phyloP scores from a whole-genome alignment of 768 basidiomycete species.

The Mrakia frigida region DNA sequence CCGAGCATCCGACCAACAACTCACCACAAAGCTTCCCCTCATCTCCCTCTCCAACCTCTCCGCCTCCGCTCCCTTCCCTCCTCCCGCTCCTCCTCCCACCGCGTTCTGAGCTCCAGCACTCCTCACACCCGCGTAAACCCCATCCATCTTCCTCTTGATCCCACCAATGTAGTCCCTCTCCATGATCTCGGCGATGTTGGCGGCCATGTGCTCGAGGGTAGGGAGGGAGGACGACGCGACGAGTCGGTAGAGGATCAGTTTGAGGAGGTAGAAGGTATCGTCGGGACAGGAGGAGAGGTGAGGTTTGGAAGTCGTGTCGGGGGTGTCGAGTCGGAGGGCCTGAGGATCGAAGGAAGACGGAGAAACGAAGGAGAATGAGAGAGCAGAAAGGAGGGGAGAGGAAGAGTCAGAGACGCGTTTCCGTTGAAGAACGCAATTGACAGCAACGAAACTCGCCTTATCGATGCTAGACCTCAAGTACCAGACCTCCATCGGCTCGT shows the following conservation, averaged over 20 bases:
- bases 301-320: conserved; percentile 61
- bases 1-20: too few species aligned
- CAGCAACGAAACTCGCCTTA: conserved; percentile 63
- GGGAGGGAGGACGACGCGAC: conserved; percentile 67
- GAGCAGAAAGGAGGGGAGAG: background rate
- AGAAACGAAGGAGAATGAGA: background rate
- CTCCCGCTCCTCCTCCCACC: background rate
- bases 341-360: conserved; percentile 41
- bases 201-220: conserved; percentile 57
- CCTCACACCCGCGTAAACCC: conserved; percentile 49
- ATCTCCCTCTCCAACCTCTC: conserved; percentile 65
- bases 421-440: too few species aligned
- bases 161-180: conserved; percentile 77
- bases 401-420: too few species aligned
- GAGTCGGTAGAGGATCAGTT: conserved; percentile 69
- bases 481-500: conserved; percentile 86
- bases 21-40: conserved; percentile 70
- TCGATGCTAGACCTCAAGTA: conserved; percentile 79
- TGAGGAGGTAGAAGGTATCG: conserved; percentile 93
- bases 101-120: conserved; percentile 6
- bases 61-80: conserved; percentile 57
- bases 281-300: conserved; percentile 53
- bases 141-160: conserved; percentile 79
- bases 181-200: conserved; percentile 64
- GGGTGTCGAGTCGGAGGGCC: conserved; percentile 80